Percentiles rank a stretch among this genome's conserved stretches.
Evolutionary conservation across 1,284 basidiomycete genomes (phyloP).

Genomic region (Puccinia triticina): DNA sequence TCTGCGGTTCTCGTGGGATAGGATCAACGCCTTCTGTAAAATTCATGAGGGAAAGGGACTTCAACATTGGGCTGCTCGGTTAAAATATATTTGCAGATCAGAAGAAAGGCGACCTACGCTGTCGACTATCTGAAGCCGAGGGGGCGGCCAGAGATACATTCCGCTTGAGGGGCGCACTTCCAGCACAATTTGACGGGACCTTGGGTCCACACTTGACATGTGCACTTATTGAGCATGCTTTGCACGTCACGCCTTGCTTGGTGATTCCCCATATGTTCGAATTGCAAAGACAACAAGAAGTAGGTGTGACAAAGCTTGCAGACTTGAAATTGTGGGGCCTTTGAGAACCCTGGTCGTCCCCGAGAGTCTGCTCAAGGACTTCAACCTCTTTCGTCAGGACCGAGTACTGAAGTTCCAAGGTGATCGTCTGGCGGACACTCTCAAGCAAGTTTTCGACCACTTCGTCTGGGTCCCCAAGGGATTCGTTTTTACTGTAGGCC

Average conservation of each 20-base stretch:
- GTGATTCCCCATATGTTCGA: slow-evolving; percentile 79
- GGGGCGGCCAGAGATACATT: not conserved
- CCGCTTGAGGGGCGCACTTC: slow-evolving; percentile 2
- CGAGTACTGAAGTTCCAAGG: slow-evolving; percentile 66
- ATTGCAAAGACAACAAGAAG: slow-evolving; percentile 73
- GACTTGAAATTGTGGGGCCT: slow-evolving; percentile 77
- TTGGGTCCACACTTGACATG: slow-evolving; percentile 82
- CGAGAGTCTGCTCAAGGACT: slow-evolving; percentile 68
- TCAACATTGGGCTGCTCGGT: not conserved
- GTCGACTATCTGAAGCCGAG: not conserved
- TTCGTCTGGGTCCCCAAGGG: slow-evolving; percentile 69
- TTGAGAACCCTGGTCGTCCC: slow-evolving; percentile 72
- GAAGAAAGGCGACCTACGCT: not conserved
- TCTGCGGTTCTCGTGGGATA: not conserved
- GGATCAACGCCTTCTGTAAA: not conserved
- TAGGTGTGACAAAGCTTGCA: slow-evolving; percentile 78
- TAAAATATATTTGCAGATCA: not conserved
- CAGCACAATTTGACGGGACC: slow-evolving; percentile 62
- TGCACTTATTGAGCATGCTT: slow-evolving; percentile 74
- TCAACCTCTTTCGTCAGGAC: slow-evolving; percentile 69
- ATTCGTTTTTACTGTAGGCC: slow-evolving; percentile 65
- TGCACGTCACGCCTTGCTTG: slow-evolving; percentile 81
- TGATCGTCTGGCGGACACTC: slow-evolving; percentile 67
- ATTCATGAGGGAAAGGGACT: not conserved
- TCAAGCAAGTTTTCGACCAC: slow-evolving; percentile 72